Conservation (phyloP, 2,329 filamentous ascomycete species). For the Diplocarpon rosae region DNA sequence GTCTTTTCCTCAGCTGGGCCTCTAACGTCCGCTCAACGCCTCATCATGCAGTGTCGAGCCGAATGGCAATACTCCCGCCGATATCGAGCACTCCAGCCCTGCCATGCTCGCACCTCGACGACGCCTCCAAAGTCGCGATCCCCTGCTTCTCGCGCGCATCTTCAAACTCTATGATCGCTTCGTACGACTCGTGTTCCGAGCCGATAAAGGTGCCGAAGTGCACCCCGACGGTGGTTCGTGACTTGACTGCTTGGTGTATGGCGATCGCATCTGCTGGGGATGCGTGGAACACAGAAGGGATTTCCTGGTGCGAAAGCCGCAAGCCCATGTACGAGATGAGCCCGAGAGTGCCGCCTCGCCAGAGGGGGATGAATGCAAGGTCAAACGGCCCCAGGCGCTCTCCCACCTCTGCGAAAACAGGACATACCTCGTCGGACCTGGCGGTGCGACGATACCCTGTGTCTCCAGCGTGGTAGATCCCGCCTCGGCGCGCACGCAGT, state of each 20-base stretch:
- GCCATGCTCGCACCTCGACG: slow-evolving; percentile 4
- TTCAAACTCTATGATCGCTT: slow-evolving; percentile 17
- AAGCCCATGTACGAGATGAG: slow-evolving; percentile 17
- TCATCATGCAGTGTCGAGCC: too few species aligned
- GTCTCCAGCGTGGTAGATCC: slow-evolving; percentile 73
- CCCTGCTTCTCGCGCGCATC: slow-evolving; percentile 10
- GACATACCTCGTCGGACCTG: slow-evolving; percentile 67
- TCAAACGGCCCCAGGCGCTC: slow-evolving; percentile 74
- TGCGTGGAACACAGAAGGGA: slow-evolving; percentile 14
- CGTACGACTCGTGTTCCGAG: slow-evolving; percentile 14
- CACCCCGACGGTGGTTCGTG: slow-evolving; percentile 12
- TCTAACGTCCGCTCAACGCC: too few species aligned
- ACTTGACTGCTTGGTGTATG: slow-evolving; percentile 14
- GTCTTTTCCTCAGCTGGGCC: too few species aligned
- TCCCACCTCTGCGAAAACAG: slow-evolving; percentile 77
- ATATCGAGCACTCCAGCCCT: slow-evolving; percentile 14
- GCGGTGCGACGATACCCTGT: slow-evolving; percentile 39
- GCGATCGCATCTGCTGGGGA: slow-evolving; percentile 15
- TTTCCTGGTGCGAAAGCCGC: slow-evolving; percentile 15
- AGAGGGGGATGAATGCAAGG: slow-evolving; percentile 81
- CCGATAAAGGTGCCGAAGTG: slow-evolving; percentile 22
- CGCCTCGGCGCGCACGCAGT: slow-evolving; percentile 61
- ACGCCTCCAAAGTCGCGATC: slow-evolving; percentile 7
- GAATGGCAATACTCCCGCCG: slow-evolving; percentile 13
- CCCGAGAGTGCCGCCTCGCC: slow-evolving; percentile 29